These are phyloP conservation scores for Vaccinium myrtillus DNA, from an alignment of 148 eudicot genomes.

Conservation along the genomic window DNA sequence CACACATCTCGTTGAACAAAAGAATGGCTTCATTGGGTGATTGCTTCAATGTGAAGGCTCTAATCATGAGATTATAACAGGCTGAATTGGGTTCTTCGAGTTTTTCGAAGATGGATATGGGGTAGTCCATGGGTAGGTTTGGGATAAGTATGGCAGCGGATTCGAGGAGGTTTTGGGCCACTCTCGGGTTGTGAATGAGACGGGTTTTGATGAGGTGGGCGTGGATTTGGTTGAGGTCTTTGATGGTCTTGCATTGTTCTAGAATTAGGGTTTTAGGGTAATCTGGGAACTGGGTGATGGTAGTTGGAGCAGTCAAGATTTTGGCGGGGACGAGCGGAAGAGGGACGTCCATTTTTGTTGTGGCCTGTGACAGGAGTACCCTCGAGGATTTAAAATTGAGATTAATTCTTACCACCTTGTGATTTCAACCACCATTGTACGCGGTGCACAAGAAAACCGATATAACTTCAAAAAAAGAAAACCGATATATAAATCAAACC, in stretches of 20 bases:
- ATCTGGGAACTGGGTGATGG: slow-evolving; percentile 26
- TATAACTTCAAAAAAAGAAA: too few species aligned
- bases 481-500: too few species aligned
- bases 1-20: slow-evolving; percentile 35
- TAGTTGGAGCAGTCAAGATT: slow-evolving; percentile 17
- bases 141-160: slow-evolving; percentile 37
- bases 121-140: slow-evolving; percentile 28
- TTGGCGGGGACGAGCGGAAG: slow-evolving; percentile 20
- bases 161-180: slow-evolving; percentile 41
- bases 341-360: slow-evolving; percentile 22
- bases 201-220: slow-evolving; percentile 40
- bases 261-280: slow-evolving; percentile 41
- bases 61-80: slow-evolving; percentile 34
- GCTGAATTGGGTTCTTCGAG: slow-evolving; percentile 29
- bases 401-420: too few species aligned
- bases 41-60: slow-evolving; percentile 26
- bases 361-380: background rate
- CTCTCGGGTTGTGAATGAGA: slow-evolving; percentile 24
- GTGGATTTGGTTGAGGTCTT: slow-evolving; percentile 42
- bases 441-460: too few species aligned
- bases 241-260: slow-evolving; percentile 38
- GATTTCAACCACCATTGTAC: too few species aligned
- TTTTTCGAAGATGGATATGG: slow-evolving; percentile 31
- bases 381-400: background rate
- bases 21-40: slow-evolving; percentile 21